phyloP scores from a whole-genome alignment of 345 rosid species.

The Populus alba region DNA sequence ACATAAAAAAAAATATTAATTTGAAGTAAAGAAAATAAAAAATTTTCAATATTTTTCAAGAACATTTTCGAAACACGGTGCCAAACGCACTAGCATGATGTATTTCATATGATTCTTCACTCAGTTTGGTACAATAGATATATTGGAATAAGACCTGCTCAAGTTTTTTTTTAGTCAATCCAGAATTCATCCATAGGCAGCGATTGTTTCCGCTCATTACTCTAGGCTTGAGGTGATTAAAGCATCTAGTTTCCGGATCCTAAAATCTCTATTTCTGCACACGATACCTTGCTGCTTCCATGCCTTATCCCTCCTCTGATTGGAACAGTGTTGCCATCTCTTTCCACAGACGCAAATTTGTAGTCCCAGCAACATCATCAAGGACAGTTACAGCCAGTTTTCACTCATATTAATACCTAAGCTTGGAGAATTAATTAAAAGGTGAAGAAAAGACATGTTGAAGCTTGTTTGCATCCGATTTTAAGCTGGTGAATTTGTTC shows the following conservation, averaged over 20 bases:
- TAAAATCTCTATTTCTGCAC: neutral
- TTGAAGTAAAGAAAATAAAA: no score
- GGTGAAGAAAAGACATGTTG: no score
- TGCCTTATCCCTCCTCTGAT: neutral
- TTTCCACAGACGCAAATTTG: neutral
- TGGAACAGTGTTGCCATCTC: neutral
- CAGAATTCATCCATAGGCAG: no score
- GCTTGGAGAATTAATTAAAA: no score
- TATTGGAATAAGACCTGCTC: slow-evolving; percentile 34
- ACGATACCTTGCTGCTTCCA: neutral
- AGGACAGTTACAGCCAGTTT: neutral
- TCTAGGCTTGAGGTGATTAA: neutral
- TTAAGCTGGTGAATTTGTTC: no score
- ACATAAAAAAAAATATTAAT: no score
- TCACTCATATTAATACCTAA: no score
- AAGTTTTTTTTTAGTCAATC: neutral
- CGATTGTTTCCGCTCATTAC: neutral
- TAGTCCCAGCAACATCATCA: neutral
- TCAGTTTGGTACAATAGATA: slow-evolving; percentile 82
- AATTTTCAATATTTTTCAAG: no score
- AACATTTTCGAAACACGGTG: no score
- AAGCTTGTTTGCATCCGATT: no score
- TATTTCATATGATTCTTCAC: slow-evolving; percentile 91
- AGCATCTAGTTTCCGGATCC: neutral
- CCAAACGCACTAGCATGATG: slow-evolving; percentile 32